Evolutionary conservation across 306 rosid genomes (phyloP).

Genomic region (Crataegus laevigata): DNA sequence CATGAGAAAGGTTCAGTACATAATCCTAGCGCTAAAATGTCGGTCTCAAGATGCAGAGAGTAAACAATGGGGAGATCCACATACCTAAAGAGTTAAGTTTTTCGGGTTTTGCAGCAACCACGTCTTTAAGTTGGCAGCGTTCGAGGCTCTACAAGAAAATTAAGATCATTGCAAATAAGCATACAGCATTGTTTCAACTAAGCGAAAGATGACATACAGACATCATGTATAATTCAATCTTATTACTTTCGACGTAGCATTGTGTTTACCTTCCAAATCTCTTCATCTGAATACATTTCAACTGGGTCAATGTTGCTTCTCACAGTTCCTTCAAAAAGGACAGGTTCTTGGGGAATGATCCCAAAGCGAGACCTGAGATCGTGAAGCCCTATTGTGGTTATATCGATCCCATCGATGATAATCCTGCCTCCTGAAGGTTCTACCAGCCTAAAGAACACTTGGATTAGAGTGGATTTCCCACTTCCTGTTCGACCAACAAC

Average conservation of each 20-base stretch:
- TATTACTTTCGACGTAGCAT: neutral
- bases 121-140: constrained; percentile 89
- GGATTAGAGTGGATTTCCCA: constrained; percentile 90
- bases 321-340: constrained; percentile 93
- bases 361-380: constrained; percentile 90
- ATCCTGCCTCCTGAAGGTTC: constrained; percentile 89
- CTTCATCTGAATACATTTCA: constrained; percentile 65
- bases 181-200: neutral
- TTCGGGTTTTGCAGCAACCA: constrained; percentile 68
- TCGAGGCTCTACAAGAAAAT: constrained; percentile 53
- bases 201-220: neutral
- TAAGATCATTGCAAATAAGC: neutral
- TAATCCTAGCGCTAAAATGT: neutral
- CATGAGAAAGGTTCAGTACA: neutral
- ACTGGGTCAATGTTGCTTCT: constrained; percentile 85
- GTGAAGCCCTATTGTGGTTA: constrained; percentile 66
- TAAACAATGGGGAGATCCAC: neutral
- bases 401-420: constrained; percentile 78
- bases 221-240: neutral
- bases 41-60: neutral
- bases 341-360: constrained; percentile 97
- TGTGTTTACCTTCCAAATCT: constrained; percentile 77
- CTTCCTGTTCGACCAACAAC: constrained; percentile 93
- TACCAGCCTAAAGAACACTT: constrained; percentile 89
- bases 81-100: constrained; percentile 77